Evolutionary conservation across 441 rosid genomes (phyloP).

Genomic region (Isatis lusitanica): DNA sequence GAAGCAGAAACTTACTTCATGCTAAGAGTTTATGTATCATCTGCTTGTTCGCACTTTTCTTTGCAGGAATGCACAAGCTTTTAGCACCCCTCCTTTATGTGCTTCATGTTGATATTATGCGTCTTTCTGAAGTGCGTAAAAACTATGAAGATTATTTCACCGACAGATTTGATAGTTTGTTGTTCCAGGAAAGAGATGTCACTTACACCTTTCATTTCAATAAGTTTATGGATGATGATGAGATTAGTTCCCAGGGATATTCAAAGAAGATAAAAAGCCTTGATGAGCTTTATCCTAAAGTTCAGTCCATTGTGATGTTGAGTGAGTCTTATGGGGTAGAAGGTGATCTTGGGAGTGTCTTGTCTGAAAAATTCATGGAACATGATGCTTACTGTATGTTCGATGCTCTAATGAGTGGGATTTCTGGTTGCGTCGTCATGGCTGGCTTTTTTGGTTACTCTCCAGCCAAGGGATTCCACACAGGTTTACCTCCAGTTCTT

Average conservation of each 20-base stretch:
- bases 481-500: slow-evolving; percentile 67
- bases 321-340: slow-evolving; percentile 89
- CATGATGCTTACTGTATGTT: slow-evolving; percentile 95
- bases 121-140: slow-evolving; percentile 72
- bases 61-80: slow-evolving; percentile 88
- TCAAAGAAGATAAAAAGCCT: slow-evolving; percentile 48
- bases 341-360: slow-evolving; percentile 84
- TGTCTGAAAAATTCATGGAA: slow-evolving; percentile 91
- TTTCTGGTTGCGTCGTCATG: slow-evolving; percentile 64
- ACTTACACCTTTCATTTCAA: slow-evolving; percentile 65
- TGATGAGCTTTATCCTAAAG: slow-evolving; percentile 73
- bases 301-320: slow-evolving; percentile 58
- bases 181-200: slow-evolving; percentile 60
- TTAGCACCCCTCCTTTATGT: slow-evolving; percentile 85
- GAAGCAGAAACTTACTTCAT: not conserved
- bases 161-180: slow-evolving; percentile 74
- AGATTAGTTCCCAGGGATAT: slow-evolving; percentile 45
- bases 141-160: slow-evolving; percentile 68
- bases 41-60: slow-evolving; percentile 11
- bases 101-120: slow-evolving; percentile 74
- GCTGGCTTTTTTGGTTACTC: slow-evolving; percentile 62
- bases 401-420: slow-evolving; percentile 79
- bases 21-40: not conserved
- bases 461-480: slow-evolving; percentile 46
- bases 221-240: slow-evolving; percentile 51